Evolutionary conservation across 768 basidiomycete species (phyloP).

Genomic region (Termitomyces sp.): DNA sequence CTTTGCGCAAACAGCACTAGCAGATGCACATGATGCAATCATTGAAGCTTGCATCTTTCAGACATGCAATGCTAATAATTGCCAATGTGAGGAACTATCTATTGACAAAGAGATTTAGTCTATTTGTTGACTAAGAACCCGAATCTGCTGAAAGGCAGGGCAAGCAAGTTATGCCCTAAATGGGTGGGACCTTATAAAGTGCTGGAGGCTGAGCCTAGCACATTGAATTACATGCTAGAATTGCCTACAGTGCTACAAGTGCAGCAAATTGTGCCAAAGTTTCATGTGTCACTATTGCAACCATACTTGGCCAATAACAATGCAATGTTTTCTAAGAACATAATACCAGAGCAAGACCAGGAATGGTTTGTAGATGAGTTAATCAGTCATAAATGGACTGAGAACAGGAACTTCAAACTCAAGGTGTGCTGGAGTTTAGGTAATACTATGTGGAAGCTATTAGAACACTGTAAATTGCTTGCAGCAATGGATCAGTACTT

Average conservation of each 20-base stretch:
- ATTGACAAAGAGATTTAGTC: background rate
- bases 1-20: background rate
- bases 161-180: constrained; percentile 26
- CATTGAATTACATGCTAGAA: too few species aligned
- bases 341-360: too few species aligned
- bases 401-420: too few species aligned
- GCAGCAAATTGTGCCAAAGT: constrained; percentile 10
- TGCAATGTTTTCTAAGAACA: too few species aligned
- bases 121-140: background rate
- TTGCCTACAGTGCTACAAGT: too few species aligned
- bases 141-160: background rate
- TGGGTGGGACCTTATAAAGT: constrained; percentile 33
- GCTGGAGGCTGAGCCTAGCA: background rate
- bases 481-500: too few species aligned
- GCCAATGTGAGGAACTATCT: too few species aligned
- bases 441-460: too few species aligned
- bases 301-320: constrained; percentile 22
- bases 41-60: background rate
- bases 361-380: too few species aligned
- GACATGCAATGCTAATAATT: background rate
- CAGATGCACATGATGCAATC: background rate
- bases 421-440: too few species aligned
- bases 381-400: too few species aligned
- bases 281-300: constrained; percentile 27
- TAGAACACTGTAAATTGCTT: too few species aligned